Base-by-base conservation (phyloP, 164 flowering plant species). In the Cinnamomum chago region DNA sequence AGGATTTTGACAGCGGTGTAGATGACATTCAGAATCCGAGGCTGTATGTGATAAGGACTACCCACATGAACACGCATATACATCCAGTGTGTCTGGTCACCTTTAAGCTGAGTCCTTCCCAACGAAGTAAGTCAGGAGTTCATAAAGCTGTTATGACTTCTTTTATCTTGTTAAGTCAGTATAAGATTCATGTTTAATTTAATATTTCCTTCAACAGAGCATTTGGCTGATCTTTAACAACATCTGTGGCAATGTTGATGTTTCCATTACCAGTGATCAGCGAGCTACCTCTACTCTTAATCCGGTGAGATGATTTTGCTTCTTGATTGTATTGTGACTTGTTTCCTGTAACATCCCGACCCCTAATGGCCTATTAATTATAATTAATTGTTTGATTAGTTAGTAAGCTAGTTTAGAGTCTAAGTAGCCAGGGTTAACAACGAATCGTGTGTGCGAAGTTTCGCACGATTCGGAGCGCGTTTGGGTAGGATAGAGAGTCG, bases 1-100 rank as follows among this genome's bases (percentile, higher is more conserved):
- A 72, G 2, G 80, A 82, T 58, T 86, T 84, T 70, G 93, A 90
- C 81, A 79, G 85, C 1, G 93, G 89, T 3, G 89, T 86, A 25
- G 91, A 90, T 67, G 58, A 75, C 70, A 64, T 84, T 25, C 62
- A 25, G 9, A 69, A 73, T 67, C 90, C 91, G 0, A 87, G 70
- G 71, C 86, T 75, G 74, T 87, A 82, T 72, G 79, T 87, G 18
- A 76, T 88, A 0, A 87, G 93, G 91, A 79, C 79, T 64, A 76
- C 81, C 18, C 76, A 86, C 69, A 83, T 83, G 90, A 86, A 88
- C 75, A 81, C 88, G 12, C 88, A 86, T 62, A 78, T 90, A 75
- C 77, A 85, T 73, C 90, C 93, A 0, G 86, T 81, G 73, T 87
- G 73, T 51, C 76, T 87, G 5, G 69, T 90, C 11, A 84, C 83